Base-by-base conservation (phyloP, 2,329 filamentous ascomycete species). In the Scedosporium boydii region DNA sequence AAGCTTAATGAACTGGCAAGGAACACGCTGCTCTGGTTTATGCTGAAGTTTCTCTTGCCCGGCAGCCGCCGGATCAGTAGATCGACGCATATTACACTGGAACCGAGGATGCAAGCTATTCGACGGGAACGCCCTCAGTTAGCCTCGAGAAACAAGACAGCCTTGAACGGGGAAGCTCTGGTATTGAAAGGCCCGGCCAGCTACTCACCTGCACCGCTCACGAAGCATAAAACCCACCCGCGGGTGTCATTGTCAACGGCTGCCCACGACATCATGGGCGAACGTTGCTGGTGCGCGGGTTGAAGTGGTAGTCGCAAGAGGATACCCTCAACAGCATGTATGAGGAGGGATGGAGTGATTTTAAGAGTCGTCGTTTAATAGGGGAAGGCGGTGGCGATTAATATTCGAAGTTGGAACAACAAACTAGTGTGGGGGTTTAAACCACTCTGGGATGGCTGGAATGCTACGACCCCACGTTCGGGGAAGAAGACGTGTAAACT, bases 191-290 rank as follows among this genome's bases (percentile, higher is more conserved):
- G 56, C 55, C 59, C 16, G 64, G n/a, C 14, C 38, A 12, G 26
- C 41, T 63, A 79, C 82, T 63, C 69, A 87, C 85, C 85, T 65
- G 86, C 76, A 62, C 92, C 86, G 71, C 92, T 96, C 74, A 93
- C 91, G 67, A 92, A 80, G 70, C 82, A 87, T 89, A 98, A 91
- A 68, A 98, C 88, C 93, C 93, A 98, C 70, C 95, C 93, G 66
- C 92, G 86, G 66, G 88, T 88, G 78, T 98, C 93, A 78, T 93
- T 95, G 72, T 86, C 41, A 12, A 34, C 21, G 3, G 29, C 6
- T 16, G 3, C 10, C 38, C 21, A 23, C 60, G 27, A 53, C 60
- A 62, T 62, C 51, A 18, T 46, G 60, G 18, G 27, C 18, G 38
- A 27, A 38, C 10, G 34, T 27, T 21, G 44, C 18, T 53, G 41